Evolutionary conservation across 202 grass and related monocot genomes (phyloP).

Genomic region (Zoysia matrella): DNA sequence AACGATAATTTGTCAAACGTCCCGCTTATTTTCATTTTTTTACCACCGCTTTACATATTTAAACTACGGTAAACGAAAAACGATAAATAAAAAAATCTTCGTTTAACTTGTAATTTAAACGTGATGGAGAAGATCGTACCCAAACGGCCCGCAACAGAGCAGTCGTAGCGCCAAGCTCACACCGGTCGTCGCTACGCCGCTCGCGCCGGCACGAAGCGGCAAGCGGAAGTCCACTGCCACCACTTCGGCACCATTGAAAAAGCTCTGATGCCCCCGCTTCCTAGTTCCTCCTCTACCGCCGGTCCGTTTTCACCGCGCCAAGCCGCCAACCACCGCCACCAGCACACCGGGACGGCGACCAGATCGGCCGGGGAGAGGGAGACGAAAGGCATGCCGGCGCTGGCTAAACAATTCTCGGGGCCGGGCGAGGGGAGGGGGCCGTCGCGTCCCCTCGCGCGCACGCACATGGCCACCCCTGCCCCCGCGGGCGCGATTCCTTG

Average conservation of each 20-base stretch:
- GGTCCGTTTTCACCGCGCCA: slow-evolving; percentile 30
- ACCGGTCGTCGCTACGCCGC: not conserved
- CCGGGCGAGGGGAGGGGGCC: not conserved
- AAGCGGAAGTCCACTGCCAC: not conserved
- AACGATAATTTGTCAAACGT: too few species aligned
- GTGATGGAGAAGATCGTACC: too few species aligned
- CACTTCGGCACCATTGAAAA: slow-evolving; percentile 6
- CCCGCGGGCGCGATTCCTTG: slow-evolving; percentile 48
- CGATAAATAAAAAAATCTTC: too few species aligned
- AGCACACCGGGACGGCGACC: slow-evolving; percentile 31
- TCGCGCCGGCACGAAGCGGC: slow-evolving; percentile 1
- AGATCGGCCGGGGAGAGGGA: slow-evolving; percentile 43
- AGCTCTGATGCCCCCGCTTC: slow-evolving; percentile 12
- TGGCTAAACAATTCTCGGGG: slow-evolving; percentile 26
- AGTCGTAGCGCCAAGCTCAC: too few species aligned
- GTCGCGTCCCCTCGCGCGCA: slow-evolving; percentile 15
- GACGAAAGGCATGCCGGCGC: not conserved
- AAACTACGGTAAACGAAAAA: too few species aligned
- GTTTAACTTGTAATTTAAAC: too few species aligned
- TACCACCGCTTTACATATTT: too few species aligned
- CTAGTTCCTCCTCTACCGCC: not conserved
- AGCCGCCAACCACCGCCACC: slow-evolving; percentile 9
- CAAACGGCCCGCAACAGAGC: too few species aligned
- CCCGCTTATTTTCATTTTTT: too few species aligned
- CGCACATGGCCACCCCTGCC: slow-evolving; percentile 45